Base-by-base conservation (phyloP, 1,139 yeast species). In the Scheffersomyces stambukii region DNA sequence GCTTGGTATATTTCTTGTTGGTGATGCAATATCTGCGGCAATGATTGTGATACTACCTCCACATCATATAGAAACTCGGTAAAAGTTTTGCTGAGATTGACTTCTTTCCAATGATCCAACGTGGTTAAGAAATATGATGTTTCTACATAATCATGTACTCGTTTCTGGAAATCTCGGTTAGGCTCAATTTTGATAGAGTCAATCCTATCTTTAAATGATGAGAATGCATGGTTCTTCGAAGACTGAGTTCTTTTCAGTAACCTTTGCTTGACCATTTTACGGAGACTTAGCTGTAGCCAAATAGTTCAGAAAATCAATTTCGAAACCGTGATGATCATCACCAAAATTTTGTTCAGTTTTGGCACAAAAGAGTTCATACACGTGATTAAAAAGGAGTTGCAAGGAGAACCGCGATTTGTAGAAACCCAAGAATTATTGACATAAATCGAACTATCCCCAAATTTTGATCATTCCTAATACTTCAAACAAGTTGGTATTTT, bases 151-250 rank as follows among this genome's bases (percentile, higher is more conserved):
- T 81, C 88, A 38, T 78, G 81, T 4, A 80, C 81, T 47, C 83
- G 68, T 43, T 75, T 75, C 23, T 69, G 64, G 28, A 83, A 61
- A 37, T 75, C 72, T 37, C 81, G 70, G 18, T 75, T 71, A 0
- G 96, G 96, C 49, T 88, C 96, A 36, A 91, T 88, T 49, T 81
- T 80, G 38, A 91, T 75, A 16, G 81, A 64, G 41, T 91, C 96
- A 11, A 89, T 76, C 36, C 94, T 73, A 42, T 89, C 95, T 40
- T 79, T 74, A 51, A 88, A 88, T 3, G 95, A 83, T 20, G 75
- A 64, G 50, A 73, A 86, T 7, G 80, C 75, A 52, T 70, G 81
- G 43, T 78, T 68, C 46, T 80, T 75, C 8, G 68, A 45, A 4
- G 83, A 68, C 45, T 71, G 65, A 0, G 82, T 72, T 7, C 79